Conservation (phyloP, 23 red algal species). For the Pyropia yezoensis region DNA sequence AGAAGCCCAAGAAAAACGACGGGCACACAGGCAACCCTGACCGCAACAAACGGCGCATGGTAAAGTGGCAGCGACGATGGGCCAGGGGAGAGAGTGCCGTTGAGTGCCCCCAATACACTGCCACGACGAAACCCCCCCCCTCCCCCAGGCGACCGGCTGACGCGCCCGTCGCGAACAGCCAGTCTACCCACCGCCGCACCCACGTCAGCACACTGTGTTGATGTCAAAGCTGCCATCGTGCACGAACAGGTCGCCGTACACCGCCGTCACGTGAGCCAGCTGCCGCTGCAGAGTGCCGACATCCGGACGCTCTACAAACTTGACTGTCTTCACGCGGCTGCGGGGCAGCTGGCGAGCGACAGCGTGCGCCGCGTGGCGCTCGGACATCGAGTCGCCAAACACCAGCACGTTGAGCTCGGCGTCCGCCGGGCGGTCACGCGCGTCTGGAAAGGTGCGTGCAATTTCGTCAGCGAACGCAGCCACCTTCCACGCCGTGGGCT, state of each 20-base stretch:
- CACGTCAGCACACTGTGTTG: constrained; percentile 64
- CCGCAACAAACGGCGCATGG: too few species aligned
- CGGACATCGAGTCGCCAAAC: constrained; percentile 81
- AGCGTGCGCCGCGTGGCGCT: constrained; percentile 86
- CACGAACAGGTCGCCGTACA: constrained; percentile 61
- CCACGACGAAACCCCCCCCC: too few species aligned
- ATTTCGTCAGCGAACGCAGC: constrained; percentile 80
- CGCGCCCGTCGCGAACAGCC: too few species aligned
- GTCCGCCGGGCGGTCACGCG: constrained; percentile 5
- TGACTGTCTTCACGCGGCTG: constrained; percentile 86
- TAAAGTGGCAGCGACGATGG: too few species aligned
- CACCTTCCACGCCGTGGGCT: constrained; percentile 86
- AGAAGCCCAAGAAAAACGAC: too few species aligned
- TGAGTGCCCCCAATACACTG: too few species aligned
- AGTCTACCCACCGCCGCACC: too few species aligned
- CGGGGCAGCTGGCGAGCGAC: constrained; percentile 32
- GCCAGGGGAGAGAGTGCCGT: too few species aligned
- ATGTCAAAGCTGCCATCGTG: constrained; percentile 91
- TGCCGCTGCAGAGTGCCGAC: constrained; percentile 79
- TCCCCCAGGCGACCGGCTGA: too few species aligned
- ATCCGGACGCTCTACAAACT: constrained; percentile 83
- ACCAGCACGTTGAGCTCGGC: constrained; percentile 78
- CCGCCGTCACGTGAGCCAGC: constrained; percentile 56
- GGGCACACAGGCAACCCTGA: too few species aligned
- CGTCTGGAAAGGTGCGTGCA: constrained; percentile 36